phyloP scores from a whole-genome alignment of 2,329 filamentous ascomycete species.

The Trichoderma sp. region DNA sequence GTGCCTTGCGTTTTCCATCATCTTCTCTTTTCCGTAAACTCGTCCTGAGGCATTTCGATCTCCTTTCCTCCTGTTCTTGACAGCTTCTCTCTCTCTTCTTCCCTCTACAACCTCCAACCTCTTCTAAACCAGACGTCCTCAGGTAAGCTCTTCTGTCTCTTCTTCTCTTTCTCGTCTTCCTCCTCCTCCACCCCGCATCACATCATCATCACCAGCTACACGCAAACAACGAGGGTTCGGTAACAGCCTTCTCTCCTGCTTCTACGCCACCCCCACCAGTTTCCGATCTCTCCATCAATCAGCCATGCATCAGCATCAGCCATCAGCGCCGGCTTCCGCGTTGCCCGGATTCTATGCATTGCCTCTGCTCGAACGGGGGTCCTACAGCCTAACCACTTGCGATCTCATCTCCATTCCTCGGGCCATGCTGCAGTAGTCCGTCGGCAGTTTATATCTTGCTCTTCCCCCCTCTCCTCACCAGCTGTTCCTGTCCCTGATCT shows the following conservation, averaged over 20 bases:
- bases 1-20: too few relatives aligned
- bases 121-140: too few relatives aligned
- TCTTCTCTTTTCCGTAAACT: neutral
- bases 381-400: neutral
- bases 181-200: neutral
- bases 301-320: neutral
- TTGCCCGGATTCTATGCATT: slow-evolving; percentile 1
- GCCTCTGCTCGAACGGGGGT: neutral
- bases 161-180: neutral
- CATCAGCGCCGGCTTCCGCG: slow-evolving; percentile 1
- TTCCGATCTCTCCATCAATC: neutral
- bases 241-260: neutral
- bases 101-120: too few relatives aligned
- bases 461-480: neutral
- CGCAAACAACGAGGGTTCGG: neutral
- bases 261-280: slow-evolving; percentile 22
- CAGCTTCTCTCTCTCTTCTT: neutral
- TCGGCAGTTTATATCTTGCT: neutral
- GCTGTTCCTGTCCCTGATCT: neutral
- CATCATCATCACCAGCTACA: neutral
- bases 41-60: slow-evolving; percentile 5
- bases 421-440: neutral
- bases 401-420: too few relatives aligned
- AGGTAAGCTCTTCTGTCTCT: neutral
- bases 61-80: neutral